Conservation (phyloP, 164 flowering plant genomes). For the Tinospora cordifolia region DNA sequence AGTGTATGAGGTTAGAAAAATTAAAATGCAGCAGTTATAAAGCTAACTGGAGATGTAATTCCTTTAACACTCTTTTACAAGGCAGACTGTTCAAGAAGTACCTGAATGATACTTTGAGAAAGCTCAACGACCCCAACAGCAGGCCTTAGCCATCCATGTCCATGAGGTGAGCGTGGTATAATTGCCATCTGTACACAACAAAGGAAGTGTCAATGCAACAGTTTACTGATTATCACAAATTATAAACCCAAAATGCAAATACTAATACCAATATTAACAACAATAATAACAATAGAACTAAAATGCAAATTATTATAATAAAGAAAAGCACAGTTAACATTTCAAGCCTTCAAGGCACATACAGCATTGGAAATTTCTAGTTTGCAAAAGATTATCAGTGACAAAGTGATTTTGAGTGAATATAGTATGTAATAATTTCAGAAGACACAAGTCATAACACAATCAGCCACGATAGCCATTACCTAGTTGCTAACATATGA, state of each 20-base stretch:
- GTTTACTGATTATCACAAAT: not conserved
- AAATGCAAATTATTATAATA: not conserved
- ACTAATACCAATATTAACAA: not conserved
- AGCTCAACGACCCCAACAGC: constrained; percentile 75
- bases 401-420: not conserved
- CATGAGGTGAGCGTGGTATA: constrained; percentile 65
- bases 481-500: no score
- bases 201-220: not conserved
- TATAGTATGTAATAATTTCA: not conserved
- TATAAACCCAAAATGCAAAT: no score
- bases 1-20: not conserved
- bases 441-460: not conserved
- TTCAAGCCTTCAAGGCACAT: not conserved
- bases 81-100: constrained; percentile 10
- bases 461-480: not conserved
- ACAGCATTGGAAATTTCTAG: not conserved
- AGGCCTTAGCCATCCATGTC: constrained; percentile 87
- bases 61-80: not conserved
- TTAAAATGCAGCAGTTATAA: not conserved
- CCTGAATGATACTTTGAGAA: constrained; percentile 78
- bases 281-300: not conserved
- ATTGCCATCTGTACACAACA: constrained; percentile 65
- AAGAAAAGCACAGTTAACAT: not conserved
- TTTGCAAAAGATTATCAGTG: not conserved
- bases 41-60: not conserved